These are phyloP conservation scores for Geotrichum candidum DNA, from an alignment of 1,139 yeast species.

Conservation along the genomic window DNA sequence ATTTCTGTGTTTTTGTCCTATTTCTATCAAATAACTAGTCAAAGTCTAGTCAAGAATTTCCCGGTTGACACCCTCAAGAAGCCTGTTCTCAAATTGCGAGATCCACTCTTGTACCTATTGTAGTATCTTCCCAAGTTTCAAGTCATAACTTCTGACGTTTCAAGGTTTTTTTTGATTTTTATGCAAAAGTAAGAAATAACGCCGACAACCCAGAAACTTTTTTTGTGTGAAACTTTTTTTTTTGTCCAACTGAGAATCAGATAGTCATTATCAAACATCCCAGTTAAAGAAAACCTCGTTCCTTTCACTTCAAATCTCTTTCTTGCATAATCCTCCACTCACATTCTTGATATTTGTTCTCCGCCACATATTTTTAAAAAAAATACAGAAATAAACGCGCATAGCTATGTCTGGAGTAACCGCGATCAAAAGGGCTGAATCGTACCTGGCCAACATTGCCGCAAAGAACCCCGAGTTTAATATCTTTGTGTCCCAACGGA, in stretches of 20 bases:
- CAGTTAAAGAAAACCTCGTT: no score
- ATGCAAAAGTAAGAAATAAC: no score
- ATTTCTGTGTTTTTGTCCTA: background rate
- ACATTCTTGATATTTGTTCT: background rate
- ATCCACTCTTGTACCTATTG: background rate
- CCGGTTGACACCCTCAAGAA: background rate
- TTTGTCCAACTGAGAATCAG: background rate
- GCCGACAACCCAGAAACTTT: no score
- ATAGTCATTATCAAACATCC: background rate
- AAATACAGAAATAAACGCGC: background rate
- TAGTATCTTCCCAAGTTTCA: background rate
- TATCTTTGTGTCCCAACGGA: slow-evolving; percentile 32
- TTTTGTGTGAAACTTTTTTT: no score
- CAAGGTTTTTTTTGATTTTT: no score
- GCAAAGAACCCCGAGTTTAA: slow-evolving; percentile 30
- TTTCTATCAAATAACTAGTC: no score
- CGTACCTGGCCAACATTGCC: slow-evolving; percentile 27
- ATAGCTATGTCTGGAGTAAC: slow-evolving; percentile 4
- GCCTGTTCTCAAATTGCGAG: background rate
- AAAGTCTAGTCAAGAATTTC: background rate
- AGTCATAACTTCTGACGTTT: background rate
- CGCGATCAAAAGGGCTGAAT: slow-evolving; percentile 22
- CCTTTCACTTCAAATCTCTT: background rate
- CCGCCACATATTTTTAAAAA: background rate
- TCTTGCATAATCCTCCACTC: background rate